Base-by-base conservation (phyloP, 2,329 filamentous ascomycete species). In the Epichloe scottii region DNA sequence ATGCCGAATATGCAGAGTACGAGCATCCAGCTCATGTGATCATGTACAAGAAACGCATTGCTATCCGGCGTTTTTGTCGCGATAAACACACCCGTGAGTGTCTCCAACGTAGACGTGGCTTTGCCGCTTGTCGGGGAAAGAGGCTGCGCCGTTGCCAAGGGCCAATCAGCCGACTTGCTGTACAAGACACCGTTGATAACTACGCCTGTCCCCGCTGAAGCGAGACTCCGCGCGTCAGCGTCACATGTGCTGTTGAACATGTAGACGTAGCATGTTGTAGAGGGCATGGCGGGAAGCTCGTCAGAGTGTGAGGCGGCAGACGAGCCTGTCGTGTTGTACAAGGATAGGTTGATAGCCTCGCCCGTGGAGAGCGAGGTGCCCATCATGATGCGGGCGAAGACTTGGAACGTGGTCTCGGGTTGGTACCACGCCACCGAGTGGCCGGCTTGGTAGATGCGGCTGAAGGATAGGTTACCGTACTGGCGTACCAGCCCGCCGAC, bases 401-500 rank as follows among this genome's bases (percentile, higher is more conserved):
- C 67, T 55, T 76, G 73, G 52, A 82, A 72, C 2, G 77, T 69
- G 3, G 79, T 79, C 59, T 77, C 69, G 12, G 80, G 81, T 65
- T 84, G 80, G 60, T 79, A 80, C 49, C 73, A 76, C 0, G 79
- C 73, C 1, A 82, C 75, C 48, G 79, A 74, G 59, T 86, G 82
- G 2, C 83, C 82, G 15, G 81, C 74, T 58, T 85, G 77, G 62
- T 82, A 85, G 46, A 86, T 72, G 7, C 82, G 74, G 50, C 78
- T 79, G 62, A 86, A 86, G 15, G 76, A 81, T 50, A 86, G 75
- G 58, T 90, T 90, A 11, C 84, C 87, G 59, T 80, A 87, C 64
- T 93, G 86, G 4, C 87, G 78, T 0, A 88, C 86, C 51, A 79
- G 77, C 19, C 87, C 88, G 48, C 79, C 86, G 60, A 82, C 78